A percentile compares a stretch with the other conserved stretches of the same genome.
Conservation (phyloP, 768 basidiomycete species). For the Russula griseocarnosa region DNA sequence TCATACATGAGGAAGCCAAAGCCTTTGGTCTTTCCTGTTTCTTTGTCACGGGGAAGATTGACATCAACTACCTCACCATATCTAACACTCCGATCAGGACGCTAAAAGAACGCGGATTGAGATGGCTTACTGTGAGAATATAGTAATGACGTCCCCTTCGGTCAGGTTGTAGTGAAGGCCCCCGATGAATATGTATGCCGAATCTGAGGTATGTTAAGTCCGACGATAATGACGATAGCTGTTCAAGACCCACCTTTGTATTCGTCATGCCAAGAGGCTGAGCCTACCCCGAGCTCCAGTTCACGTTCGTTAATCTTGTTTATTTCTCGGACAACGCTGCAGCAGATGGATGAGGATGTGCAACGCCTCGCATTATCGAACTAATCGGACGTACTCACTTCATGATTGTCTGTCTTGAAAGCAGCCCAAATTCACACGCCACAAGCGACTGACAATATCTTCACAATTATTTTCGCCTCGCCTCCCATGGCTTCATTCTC, state of each 20-base stretch:
- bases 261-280: conserved; percentile 92
- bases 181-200: conserved; percentile 92
- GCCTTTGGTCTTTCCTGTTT: conserved; percentile 84
- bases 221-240: conserved; percentile 8
- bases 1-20: conserved; percentile 99
- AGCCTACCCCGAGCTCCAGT: conserved; percentile 67
- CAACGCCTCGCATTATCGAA: background rate
- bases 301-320: conserved; percentile 90
- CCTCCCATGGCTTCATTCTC: conserved; percentile 69
- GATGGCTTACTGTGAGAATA: conserved; percentile 88
- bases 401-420: conserved; percentile 43
- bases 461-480: background rate
- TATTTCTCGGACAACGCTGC: conserved; percentile 89
- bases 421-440: conserved; percentile 24
- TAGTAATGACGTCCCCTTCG: conserved; percentile 95
- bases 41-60: conserved; percentile 91
- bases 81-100: conserved; percentile 41
- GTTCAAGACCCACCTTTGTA: conserved; percentile 62
- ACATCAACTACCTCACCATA: conserved; percentile 97
- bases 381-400: conserved; percentile 63
- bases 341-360: conserved; percentile 21
- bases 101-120: background rate
- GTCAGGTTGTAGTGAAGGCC: conserved; percentile 86
- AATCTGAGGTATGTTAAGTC: conserved; percentile 50
- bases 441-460: conserved; percentile 9